These are phyloP conservation scores for Asterionellopsis glacialis DNA, from an alignment of 108 stramenopile species.

Conservation along the genomic window DNA sequence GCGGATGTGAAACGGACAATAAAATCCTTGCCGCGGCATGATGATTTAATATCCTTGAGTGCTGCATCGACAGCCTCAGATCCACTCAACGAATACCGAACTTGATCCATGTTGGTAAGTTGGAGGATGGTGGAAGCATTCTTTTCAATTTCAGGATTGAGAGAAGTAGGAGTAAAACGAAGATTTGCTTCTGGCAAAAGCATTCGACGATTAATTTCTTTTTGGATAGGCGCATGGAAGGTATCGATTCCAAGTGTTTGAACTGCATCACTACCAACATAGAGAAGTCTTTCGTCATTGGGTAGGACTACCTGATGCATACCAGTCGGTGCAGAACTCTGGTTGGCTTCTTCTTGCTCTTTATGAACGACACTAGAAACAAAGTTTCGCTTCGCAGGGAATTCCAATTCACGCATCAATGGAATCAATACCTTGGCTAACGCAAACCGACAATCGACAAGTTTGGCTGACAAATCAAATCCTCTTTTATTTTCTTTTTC, in stretches of 20 bases:
- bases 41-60: conserved; percentile 39
- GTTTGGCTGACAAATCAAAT: conserved; percentile 8
- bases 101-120: conserved; percentile 40
- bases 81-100: conserved; percentile 37
- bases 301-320: too few relatives aligned
- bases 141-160: conserved; percentile 33
- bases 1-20: conserved; percentile 47
- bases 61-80: conserved; percentile 51
- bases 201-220: conserved; percentile 37
- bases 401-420: conserved; percentile 40
- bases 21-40: conserved; percentile 28
- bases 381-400: conserved; percentile 20
- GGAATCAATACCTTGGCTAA: conserved; percentile 49
- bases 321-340: too few relatives aligned
- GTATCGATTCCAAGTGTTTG: conserved; percentile 24
- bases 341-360: too few relatives aligned
- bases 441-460: conserved; percentile 45
- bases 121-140: conserved; percentile 30
- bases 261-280: conserved; percentile 43
- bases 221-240: conserved; percentile 39
- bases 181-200: conserved; percentile 13
- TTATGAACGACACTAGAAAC: conserved; percentile 19
- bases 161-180: conserved; percentile 34
- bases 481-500: neutral
- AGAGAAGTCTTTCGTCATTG: conserved; percentile 13